Evolutionary conservation across 768 basidiomycete species (phyloP).

Genomic region (Trametes punicea): DNA sequence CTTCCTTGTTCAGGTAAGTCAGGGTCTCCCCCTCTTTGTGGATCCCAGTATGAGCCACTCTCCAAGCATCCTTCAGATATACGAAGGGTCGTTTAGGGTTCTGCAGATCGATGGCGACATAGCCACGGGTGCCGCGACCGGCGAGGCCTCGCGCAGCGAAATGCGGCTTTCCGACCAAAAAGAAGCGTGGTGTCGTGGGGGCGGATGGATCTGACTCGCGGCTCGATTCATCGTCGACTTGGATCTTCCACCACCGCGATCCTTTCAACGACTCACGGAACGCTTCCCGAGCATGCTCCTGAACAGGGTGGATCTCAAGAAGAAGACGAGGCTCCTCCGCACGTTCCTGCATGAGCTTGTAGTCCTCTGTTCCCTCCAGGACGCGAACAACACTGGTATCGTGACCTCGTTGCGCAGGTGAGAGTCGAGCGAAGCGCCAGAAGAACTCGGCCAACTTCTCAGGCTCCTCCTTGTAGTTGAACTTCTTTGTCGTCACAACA

Average conservation of each 20-base stretch:
- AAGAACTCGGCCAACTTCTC: not conserved
- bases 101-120: not conserved
- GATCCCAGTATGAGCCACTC: not conserved
- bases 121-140: not conserved
- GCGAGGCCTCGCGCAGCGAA: not conserved
- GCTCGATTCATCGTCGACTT: not conserved
- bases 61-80: slow-evolving; percentile 5
- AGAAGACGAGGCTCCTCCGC: not conserved
- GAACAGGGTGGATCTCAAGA: too few relatives aligned
- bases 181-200: not conserved
- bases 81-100: not conserved
- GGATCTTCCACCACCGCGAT: not conserved
- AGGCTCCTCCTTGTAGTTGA: not conserved
- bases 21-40: not conserved
- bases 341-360: not conserved
- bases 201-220: not conserved
- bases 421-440: not conserved
- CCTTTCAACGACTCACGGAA: not conserved
- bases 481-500: not conserved
- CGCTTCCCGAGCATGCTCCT: too few relatives aligned
- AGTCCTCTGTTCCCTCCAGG: not conserved
- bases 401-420: not conserved
- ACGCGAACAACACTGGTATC: not conserved
- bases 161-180: not conserved
- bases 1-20: not conserved